Percentiles rank a stretch among this genome's conserved stretches.
Conservation (phyloP, 1,284 basidiomycete species). For the Jaminaea rosea region DNA sequence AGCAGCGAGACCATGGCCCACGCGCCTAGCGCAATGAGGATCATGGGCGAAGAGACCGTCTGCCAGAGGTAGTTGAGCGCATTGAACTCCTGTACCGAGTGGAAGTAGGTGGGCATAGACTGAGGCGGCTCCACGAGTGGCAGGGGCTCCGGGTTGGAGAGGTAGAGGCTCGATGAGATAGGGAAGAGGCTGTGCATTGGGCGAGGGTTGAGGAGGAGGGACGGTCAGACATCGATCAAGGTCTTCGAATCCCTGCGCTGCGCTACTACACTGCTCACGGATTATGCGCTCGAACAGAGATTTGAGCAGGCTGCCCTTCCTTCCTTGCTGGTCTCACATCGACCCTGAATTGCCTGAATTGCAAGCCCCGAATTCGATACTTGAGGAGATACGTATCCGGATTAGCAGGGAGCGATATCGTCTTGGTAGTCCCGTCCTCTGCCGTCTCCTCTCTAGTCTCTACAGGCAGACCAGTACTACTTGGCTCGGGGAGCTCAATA, state of each 20-base stretch:
- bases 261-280: neutral
- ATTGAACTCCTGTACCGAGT: neutral
- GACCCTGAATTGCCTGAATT: neutral
- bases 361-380: neutral
- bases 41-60: neutral
- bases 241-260: neutral
- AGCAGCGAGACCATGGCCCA: conserved; percentile 1
- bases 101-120: neutral
- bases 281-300: neutral
- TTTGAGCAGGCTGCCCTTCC: neutral
- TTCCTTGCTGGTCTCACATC: neutral
- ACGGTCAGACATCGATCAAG: neutral
- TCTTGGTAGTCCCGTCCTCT: neutral
- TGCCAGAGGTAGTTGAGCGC: neutral
- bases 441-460: neutral
- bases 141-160: neutral
- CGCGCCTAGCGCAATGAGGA: neutral
- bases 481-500: neutral
- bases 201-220: neutral
- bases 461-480: neutral
- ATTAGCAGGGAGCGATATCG: neutral
- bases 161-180: neutral
- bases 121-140: neutral
- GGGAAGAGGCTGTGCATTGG: too few relatives aligned
- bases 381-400: neutral